A percentile compares a stretch with the other conserved stretches of the same genome.
These are phyloP conservation scores for Trichosporon sp. DNA, from an alignment of 1,284 basidiomycete genomes.

Conservation along the genomic window DNA sequence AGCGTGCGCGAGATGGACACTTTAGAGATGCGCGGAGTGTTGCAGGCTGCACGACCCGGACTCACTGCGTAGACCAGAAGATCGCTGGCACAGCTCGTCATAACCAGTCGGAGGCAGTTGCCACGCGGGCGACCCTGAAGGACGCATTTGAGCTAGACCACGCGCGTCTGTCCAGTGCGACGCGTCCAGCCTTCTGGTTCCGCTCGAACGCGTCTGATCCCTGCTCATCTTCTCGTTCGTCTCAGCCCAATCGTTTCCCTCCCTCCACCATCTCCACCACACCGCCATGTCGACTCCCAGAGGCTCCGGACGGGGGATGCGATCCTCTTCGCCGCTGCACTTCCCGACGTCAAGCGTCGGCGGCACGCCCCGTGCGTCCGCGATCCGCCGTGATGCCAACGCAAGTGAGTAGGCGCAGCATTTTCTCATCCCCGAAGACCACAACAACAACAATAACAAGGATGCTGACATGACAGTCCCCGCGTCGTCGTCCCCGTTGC, in stretches of 20 bases:
- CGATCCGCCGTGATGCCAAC: background rate
- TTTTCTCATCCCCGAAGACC: background rate
- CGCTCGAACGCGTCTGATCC: background rate
- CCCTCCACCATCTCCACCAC: background rate
- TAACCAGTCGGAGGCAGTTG: background rate
- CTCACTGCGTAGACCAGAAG: background rate
- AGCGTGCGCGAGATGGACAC: background rate
- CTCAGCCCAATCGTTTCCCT: background rate
- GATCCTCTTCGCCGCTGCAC: constrained; percentile 41
- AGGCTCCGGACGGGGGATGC: constrained; percentile 6
- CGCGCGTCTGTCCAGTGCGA: background rate
- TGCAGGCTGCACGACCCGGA: background rate
- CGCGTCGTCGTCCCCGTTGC: constrained; percentile 57
- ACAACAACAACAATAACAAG: background rate
- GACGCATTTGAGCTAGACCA: background rate
- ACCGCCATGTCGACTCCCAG: constrained; percentile 32
- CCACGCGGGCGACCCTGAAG: constrained; percentile 1
- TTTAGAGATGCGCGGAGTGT: background rate
- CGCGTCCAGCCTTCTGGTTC: constrained; percentile 5
- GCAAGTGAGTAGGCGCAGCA: background rate
- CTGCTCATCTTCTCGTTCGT: background rate
- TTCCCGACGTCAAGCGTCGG: constrained; percentile 41
- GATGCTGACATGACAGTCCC: constrained; percentile 50
- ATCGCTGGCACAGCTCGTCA: background rate
- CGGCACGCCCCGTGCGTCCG: constrained; percentile 31